Percentiles rank a stretch among this genome's conserved stretches.
These are phyloP conservation scores for Penstemon barbatus DNA, from an alignment of 257 asterid genomes.

Conservation along the genomic window DNA sequence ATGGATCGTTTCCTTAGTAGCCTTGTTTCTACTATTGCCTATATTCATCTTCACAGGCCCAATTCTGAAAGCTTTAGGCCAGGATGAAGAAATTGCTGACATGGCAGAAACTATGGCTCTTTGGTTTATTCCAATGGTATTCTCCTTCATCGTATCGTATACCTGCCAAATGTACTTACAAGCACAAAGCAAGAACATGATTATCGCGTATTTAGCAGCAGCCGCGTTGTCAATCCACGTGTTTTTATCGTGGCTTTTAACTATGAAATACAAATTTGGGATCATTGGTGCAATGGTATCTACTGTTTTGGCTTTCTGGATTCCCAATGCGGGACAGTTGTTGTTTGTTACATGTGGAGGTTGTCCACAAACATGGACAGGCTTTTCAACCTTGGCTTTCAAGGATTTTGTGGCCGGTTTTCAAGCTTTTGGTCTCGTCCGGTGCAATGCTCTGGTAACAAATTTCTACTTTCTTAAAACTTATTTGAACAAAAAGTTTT, in stretches of 20 bases:
- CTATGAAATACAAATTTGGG: constrained; percentile 35
- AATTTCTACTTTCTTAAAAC: neutral
- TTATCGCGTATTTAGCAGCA: constrained; percentile 33
- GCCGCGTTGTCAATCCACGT: constrained; percentile 31
- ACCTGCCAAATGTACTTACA: constrained; percentile 40
- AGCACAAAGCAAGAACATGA: constrained; percentile 44
- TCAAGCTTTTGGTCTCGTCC: constrained; percentile 33
- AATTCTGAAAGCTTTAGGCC: constrained; percentile 33
- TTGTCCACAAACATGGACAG: constrained; percentile 35
- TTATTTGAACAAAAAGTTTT: no score
- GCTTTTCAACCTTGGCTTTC: constrained; percentile 30
- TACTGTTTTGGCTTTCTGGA: constrained; percentile 41
- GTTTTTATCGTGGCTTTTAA: constrained; percentile 39
- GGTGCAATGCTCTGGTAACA: constrained; percentile 41
- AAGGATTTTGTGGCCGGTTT: constrained; percentile 30
- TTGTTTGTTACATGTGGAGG: constrained; percentile 20
- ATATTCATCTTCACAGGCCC: constrained; percentile 26
- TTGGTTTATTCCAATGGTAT: constrained; percentile 35
- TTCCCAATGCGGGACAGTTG: constrained; percentile 36
- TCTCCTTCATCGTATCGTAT: constrained; percentile 27
- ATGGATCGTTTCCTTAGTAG: constrained; percentile 30
- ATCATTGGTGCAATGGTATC: constrained; percentile 40
- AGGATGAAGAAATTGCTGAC: constrained; percentile 30
- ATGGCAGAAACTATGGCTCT: constrained; percentile 30
- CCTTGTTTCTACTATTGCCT: constrained; percentile 26